Evolutionary conservation across 208 protist species (phyloP).

Genomic region (Tritrichomonas musculus): DNA sequence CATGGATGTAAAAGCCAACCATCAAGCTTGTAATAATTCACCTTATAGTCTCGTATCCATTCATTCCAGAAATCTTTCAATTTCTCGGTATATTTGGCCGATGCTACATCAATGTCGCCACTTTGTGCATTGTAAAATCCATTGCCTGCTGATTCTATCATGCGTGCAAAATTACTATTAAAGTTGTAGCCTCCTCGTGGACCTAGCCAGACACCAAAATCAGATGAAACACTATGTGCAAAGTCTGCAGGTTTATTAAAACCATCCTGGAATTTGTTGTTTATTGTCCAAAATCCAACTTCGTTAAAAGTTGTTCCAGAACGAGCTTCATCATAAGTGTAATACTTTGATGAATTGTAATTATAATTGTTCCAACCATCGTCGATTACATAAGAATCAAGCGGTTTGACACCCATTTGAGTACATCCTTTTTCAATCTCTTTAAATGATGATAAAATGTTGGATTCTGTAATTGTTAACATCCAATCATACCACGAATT

Average conservation of each 20-base stretch:
- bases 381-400: neutral
- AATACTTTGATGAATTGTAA: neutral
- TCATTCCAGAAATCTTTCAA: neutral
- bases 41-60: neutral
- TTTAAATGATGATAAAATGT: neutral
- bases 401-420: neutral
- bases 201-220: neutral
- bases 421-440: neutral
- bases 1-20: neutral
- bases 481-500: constrained; percentile 2
- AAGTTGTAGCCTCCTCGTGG: neutral
- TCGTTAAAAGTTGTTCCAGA: neutral
- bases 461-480: neutral
- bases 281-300: neutral
- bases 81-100: neutral
- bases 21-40: neutral
- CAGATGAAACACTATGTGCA: neutral
- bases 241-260: neutral
- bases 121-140: neutral
- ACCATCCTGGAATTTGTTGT: neutral
- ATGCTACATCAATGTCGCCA: neutral
- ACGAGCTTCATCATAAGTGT: neutral
- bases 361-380: neutral
- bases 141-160: neutral
- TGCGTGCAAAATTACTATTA: neutral